Base-by-base conservation (phyloP, 768 basidiomycete genomes). In the Trametes cubensis region DNA sequence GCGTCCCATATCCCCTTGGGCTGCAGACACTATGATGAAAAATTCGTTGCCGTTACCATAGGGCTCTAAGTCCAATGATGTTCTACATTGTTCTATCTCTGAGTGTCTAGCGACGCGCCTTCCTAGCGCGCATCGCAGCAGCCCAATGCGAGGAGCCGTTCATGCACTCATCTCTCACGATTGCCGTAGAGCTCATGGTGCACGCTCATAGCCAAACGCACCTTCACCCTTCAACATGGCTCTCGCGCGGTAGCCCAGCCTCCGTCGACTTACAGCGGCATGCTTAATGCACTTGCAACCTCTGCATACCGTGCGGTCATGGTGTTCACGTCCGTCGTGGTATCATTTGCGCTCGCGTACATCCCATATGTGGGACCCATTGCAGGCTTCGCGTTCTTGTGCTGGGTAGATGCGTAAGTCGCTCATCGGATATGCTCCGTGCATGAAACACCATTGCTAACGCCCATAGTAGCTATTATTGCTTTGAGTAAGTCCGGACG, bases 371-470 rank as follows among this genome's bases (percentile, higher is more conserved):
- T 87, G 14, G 94, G 94, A 10, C 78, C 82, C 0, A 61, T 78
- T 1, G 74, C 81, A 6, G 83, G 85, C 26, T 90, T 93, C 70
- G 71, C 83, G 6, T 95, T 93, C 70, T 75, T 93, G 60, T 94
- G 90, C 69, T 92, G 93, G 89, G 81, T 94, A 47, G 88, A 95
- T 72, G 81, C 93, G 89, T 94, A 74, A 81, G 92, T 88, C 1
- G n/a, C n/a, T 26, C 3, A 14, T 30, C 48, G 17, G 48, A 17
- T 26, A 17, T 28, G 17, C 17, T 23, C 25, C 14, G 46, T 21
- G 46, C 25, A 2, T 13, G 2, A 2, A 49, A 34, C 5, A 7
- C 17, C 30, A 7, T 5, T 34, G n/a, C 54, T 62, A 21, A 60
- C n/a, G 26, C 26, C 25, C 23, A 66, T 44, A 15, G 26, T 59